A percentile compares a stretch with the other conserved stretches of the same genome.
Evolutionary conservation across 306 rosid genomes (phyloP).

Genomic region (Arachis stenosperma): DNA sequence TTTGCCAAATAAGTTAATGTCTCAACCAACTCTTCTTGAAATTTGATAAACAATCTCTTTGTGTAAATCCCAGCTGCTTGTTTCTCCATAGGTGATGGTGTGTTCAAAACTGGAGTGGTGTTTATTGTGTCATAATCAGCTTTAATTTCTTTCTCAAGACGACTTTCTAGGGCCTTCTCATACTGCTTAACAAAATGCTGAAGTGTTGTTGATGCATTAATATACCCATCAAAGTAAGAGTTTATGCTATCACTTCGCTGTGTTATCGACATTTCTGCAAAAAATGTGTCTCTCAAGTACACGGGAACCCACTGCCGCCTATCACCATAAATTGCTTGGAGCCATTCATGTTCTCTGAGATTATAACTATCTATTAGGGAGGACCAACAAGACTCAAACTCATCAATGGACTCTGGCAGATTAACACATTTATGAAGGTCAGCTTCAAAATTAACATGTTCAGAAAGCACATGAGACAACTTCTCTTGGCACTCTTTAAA

Average conservation of each 20-base stretch:
- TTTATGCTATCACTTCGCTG: conserved; percentile 48
- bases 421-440: conserved; percentile 44
- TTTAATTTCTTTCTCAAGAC: conserved; percentile 45
- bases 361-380: conserved; percentile 38
- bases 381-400: conserved; percentile 43
- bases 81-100: conserved; percentile 51
- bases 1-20: conserved; percentile 47
- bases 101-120: conserved; percentile 40
- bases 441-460: conserved; percentile 42
- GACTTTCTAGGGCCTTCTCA: conserved; percentile 48
- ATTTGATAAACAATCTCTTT: conserved; percentile 40
- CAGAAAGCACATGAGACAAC: conserved; percentile 41
- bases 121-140: conserved; percentile 48
- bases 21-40: conserved; percentile 48
- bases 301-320: conserved; percentile 49
- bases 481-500: conserved; percentile 47
- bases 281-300: conserved; percentile 45
- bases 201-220: conserved; percentile 49
- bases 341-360: conserved; percentile 44
- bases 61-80: conserved; percentile 47
- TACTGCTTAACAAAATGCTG: conserved; percentile 44
- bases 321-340: conserved; percentile 38
- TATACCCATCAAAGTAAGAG: conserved; percentile 47
- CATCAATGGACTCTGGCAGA: conserved; percentile 44
- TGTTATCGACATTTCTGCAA: conserved; percentile 49